Evolutionary conservation across 2,329 filamentous ascomycete species (phyloP).

Genomic region (Colletotrichum nymphaeae): DNA sequence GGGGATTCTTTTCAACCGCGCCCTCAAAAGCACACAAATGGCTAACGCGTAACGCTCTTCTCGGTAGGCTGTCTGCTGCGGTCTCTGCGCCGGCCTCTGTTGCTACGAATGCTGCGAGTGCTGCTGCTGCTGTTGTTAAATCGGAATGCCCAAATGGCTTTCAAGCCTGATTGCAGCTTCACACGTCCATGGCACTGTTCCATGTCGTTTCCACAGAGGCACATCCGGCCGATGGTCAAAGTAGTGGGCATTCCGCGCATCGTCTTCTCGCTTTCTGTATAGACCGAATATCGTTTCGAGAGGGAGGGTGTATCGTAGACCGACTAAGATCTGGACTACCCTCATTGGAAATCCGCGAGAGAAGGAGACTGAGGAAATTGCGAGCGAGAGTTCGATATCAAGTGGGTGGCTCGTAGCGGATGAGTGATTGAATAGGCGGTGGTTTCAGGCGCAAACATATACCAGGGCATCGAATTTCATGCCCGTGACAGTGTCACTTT

Average conservation of each 20-base stretch:
- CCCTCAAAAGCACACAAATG: not conserved
- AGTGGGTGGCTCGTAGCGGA: not conserved
- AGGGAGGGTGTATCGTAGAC: not conserved
- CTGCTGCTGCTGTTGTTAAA: constrained; percentile 41
- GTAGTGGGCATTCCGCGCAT: no score
- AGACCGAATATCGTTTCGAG: not conserved
- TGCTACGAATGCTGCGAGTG: constrained; percentile 51
- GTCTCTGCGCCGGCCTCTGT: constrained; percentile 52
- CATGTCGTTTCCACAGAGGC: no score
- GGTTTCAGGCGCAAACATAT: constrained; percentile 21
- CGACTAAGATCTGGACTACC: not conserved
- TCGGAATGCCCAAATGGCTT: no score
- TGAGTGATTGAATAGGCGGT: not conserved
- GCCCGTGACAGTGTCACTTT: not conserved
- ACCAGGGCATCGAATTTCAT: constrained; percentile 20
- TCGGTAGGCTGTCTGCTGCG: constrained; percentile 50
- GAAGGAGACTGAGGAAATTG: no score
- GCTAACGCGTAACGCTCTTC: constrained; percentile 9
- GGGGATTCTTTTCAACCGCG: not conserved
- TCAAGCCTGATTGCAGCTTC: no score
- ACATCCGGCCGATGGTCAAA: no score
- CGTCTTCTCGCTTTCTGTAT: not conserved
- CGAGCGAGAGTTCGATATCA: not conserved
- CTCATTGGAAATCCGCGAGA: not conserved
- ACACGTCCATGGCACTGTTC: no score